Evolutionary conservation across 108 stramenopile genomes (phyloP).

Genomic region (Cyclostephanos invisitatus): DNA sequence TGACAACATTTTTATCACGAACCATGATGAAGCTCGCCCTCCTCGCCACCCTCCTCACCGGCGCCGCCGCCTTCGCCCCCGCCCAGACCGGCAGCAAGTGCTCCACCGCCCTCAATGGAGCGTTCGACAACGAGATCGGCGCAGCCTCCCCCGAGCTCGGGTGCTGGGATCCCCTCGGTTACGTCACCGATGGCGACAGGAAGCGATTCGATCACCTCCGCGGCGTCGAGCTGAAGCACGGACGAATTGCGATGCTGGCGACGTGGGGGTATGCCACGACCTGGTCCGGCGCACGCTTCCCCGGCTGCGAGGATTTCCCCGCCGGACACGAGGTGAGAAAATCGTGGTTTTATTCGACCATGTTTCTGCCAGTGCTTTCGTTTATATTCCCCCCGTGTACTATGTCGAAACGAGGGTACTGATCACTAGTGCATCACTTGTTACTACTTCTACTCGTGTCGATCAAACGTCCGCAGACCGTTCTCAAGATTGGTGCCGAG

Average conservation of each 20-base stretch:
- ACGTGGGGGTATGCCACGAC: constrained; percentile 62
- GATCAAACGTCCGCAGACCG: not conserved
- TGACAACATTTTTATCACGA: not conserved
- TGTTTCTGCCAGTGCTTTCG: not conserved
- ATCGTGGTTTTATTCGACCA: not conserved
- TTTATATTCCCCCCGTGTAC: not conserved
- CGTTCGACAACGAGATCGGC: constrained; percentile 50
- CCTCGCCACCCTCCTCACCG: constrained; percentile 49
- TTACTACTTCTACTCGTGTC: not conserved
- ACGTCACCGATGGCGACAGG: constrained; percentile 56
- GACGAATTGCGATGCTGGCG: constrained; percentile 67
- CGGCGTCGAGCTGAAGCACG: constrained; percentile 69
- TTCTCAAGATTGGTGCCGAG: constrained; percentile 36
- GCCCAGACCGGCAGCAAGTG: constrained; percentile 7
- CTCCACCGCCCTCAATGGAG: constrained; percentile 38
- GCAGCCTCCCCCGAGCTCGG: constrained; percentile 52
- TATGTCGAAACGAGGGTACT: not conserved
- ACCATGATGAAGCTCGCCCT: constrained; percentile 52
- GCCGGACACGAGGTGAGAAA: constrained; percentile 27
- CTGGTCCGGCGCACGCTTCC: constrained; percentile 46
- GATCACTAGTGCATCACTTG: not conserved
- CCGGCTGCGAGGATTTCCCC: constrained; percentile 47
- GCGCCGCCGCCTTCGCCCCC: constrained; percentile 51
- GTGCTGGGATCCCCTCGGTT: constrained; percentile 54
- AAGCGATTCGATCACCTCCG: constrained; percentile 52